Evolutionary conservation across 2,329 filamentous ascomycete genomes (phyloP), one percentile per base, ranked within the genome.

Genomic region (Cladophialophora yegresii): DNA sequence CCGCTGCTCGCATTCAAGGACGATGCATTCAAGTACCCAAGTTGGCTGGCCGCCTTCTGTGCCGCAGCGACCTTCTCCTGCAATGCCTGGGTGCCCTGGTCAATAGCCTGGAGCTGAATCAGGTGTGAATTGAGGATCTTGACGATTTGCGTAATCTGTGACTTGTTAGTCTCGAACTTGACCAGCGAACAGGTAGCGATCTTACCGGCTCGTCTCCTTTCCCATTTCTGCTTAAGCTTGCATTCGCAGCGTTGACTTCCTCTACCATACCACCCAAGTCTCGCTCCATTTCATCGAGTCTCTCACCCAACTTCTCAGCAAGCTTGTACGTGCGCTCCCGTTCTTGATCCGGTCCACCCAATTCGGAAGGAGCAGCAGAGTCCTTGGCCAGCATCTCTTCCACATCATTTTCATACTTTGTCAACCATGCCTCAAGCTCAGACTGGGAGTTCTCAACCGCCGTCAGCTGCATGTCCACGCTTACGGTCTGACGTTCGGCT

Each of bases 241-340:
- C 85, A n/a, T 91, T 95, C 67, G 96, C 93, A 71, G 89, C 87
- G 75, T 99, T 99, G 75, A 99, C 96, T 78, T 98, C 95, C 75
- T 96, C 93, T 72, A 99, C 96, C 92, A 99, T 98, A 79, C 92
- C 93, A 54, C 87, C 88, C 68, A 99, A 82, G 75, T 96, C 92
- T 75, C 92, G 91, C 74, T 92, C 92, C 87, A 98, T 96, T 72
- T 96, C 92, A 63, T 96, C 93, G 69, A 99, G 82, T 69, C 91
- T 87, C 74, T 96, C 91, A 10, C 92, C 92, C 69, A 97, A 84
- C 77, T 92, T 95, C 82, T 99, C 95, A 1, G 95, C 95, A 58
- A 96, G 82, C 83, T 96, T 96, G 81, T 98, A 88, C 70, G 93
- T 98, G 75, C 90, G 86, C 83, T 99, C 95, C 54, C 95, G 88